A percentile compares a stretch with the other conserved stretches of the same genome.
phyloP scores from a whole-genome alignment of 441 rosid species.

The Hura crepitans region DNA sequence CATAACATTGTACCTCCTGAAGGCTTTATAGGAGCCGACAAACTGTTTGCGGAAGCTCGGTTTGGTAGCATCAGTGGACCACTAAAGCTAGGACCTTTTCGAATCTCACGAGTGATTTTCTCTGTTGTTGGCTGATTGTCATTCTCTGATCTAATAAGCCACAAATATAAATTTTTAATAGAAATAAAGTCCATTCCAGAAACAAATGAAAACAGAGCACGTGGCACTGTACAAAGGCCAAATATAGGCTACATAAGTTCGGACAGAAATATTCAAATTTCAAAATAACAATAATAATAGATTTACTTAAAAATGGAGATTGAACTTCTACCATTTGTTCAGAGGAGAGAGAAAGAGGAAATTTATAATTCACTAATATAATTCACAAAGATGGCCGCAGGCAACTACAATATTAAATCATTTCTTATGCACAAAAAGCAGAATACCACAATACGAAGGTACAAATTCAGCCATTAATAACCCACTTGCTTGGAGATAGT shows the following conservation, averaged over 20 bases:
- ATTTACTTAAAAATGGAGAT: not conserved
- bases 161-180: constrained; percentile 16
- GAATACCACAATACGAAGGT: no score
- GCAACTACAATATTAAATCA: not conserved
- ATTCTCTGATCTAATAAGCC: constrained; percentile 53
- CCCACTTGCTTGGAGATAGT: no score
- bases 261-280: not conserved
- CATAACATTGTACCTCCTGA: constrained; percentile 62
- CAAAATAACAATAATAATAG: no score
- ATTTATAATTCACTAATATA: no score
- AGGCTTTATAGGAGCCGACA: constrained; percentile 95
- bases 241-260: not conserved
- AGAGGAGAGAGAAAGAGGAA: no score
- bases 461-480: not conserved
- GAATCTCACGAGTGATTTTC: constrained; percentile 43
- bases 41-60: constrained; percentile 95
- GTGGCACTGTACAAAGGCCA: not conserved
- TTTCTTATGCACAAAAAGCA: no score
- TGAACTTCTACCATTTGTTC: not conserved
- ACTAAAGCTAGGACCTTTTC: constrained; percentile 85
- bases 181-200: not conserved
- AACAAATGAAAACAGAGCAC: no score
- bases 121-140: constrained; percentile 49
- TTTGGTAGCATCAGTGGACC: constrained; percentile 94
- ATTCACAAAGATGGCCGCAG: not conserved